Conservation (phyloP, 257 asterid genomes). For the Solanum ahanhuiri region DNA sequence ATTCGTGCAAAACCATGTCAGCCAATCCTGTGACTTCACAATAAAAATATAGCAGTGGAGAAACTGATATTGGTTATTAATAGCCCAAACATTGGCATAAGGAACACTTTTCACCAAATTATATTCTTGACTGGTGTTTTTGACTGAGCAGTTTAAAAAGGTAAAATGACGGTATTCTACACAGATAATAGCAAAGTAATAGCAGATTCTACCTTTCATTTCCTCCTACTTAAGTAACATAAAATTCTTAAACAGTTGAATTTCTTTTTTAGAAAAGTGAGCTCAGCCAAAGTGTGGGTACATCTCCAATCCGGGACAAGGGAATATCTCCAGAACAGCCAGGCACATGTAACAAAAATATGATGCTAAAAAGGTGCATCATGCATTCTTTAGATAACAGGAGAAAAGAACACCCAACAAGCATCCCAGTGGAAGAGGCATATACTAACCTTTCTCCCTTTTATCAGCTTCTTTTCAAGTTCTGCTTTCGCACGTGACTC, state of each 20-base stretch:
- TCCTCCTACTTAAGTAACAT: not conserved
- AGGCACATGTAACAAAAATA: not conserved
- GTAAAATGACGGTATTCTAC: not conserved
- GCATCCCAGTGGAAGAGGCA: not conserved
- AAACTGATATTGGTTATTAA: not conserved
- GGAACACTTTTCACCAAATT: not conserved
- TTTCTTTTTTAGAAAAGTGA: not conserved
- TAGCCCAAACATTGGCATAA: not conserved
- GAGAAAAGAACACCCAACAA: not conserved
- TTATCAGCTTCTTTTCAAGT: constrained; percentile 68
- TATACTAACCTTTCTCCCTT: constrained; percentile 59
- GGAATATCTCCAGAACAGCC: not conserved
- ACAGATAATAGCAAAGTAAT: not conserved
- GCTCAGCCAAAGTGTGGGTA: not conserved
- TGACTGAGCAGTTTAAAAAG: not conserved
- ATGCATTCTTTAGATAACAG: not conserved
- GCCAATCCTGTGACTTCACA: not conserved
- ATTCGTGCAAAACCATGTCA: not conserved
- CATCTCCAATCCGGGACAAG: not conserved
- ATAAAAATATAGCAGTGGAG: not conserved
- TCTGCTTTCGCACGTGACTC: constrained; percentile 92
- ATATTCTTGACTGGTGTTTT: not conserved
- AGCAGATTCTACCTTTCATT: not conserved
- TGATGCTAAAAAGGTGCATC: not conserved
- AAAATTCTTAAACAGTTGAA: not conserved